A percentile compares a stretch with the other conserved stretches of the same genome.
Conservation (phyloP, 1,284 basidiomycete species). For the Thecaphora thlaspeos region DNA sequence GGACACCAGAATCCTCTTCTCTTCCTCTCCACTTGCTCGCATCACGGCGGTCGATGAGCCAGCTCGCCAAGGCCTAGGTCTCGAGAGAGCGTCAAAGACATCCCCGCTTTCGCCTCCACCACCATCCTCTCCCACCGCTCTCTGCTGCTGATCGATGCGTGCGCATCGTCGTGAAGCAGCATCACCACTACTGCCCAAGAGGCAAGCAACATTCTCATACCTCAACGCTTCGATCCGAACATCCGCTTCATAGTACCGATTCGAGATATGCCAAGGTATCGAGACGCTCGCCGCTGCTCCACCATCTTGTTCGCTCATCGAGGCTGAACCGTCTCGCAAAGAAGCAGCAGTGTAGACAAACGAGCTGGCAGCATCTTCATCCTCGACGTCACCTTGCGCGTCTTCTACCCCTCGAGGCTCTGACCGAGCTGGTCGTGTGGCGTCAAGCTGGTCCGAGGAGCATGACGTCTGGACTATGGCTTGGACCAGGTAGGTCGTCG, state of each 20-base stretch:
- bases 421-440: too few species aligned
- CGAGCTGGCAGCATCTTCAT: slow-evolving; percentile 20
- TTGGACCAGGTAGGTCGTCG: slow-evolving; percentile 11
- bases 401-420: too few species aligned
- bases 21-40: not conserved
- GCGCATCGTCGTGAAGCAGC: too few species aligned
- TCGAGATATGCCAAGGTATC: slow-evolving; percentile 37
- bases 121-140: too few species aligned
- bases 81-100: not conserved
- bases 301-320: too few species aligned
- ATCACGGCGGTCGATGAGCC: not conserved
- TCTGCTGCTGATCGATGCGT: too few species aligned
- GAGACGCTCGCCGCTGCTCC: too few species aligned
- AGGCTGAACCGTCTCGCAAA: not conserved
- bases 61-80: too few species aligned
- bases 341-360: slow-evolving; percentile 18
- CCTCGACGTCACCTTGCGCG: slow-evolving; percentile 5
- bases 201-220: not conserved
- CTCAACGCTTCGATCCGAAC: slow-evolving; percentile 6
- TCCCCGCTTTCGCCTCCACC: not conserved
- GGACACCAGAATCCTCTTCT: not conserved
- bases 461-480: slow-evolving; percentile 33
- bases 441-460: too few species aligned
- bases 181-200: not conserved
- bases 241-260: slow-evolving; percentile 45